A percentile compares a stretch with the other conserved stretches of the same genome.
phyloP scores from a whole-genome alignment of 441 rosid genomes.

The Mallotus repandus region DNA sequence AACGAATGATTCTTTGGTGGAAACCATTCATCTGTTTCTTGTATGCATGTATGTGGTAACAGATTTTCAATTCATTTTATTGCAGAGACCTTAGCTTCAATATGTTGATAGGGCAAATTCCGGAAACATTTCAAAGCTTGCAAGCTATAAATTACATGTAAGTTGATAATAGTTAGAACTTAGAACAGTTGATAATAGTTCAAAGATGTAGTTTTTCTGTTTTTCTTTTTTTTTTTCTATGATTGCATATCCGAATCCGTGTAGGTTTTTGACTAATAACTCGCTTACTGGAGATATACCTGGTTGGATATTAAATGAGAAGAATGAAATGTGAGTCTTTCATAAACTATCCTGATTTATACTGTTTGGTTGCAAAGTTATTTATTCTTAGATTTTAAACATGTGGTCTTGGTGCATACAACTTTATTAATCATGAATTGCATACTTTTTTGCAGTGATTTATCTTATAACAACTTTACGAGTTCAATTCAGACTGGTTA shows the following conservation, averaged over 20 bases:
- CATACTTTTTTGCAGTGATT: slow-evolving; percentile 50
- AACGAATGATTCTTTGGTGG: too few species aligned
- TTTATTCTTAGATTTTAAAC: background rate
- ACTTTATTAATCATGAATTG: slow-evolving; percentile 9
- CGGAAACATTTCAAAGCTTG: slow-evolving; percentile 28
- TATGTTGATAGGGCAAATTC: slow-evolving; percentile 23
- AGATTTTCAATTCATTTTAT: too few species aligned
- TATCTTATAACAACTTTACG: slow-evolving; percentile 85
- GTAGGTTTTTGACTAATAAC: slow-evolving; percentile 70
- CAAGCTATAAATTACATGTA: slow-evolving; percentile 36
- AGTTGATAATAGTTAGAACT: slow-evolving; percentile 17
- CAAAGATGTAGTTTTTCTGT: background rate
- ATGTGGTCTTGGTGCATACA: background rate
- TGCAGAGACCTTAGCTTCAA: too few species aligned
- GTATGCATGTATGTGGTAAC: too few species aligned
- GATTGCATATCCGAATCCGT: slow-evolving; percentile 12
- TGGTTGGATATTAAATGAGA: slow-evolving; percentile 36
- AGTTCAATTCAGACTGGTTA: slow-evolving; percentile 26
- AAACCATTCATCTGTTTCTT: too few species aligned
- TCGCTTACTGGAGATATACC: slow-evolving; percentile 65
- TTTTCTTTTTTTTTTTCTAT: background rate
- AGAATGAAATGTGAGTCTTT: slow-evolving; percentile 33
- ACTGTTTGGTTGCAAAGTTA: background rate
- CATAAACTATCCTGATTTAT: background rate
- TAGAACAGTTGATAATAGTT: background rate